Conservation (phyloP, 768 basidiomycete genomes). For the Pleurotus tuoliensis region DNA sequence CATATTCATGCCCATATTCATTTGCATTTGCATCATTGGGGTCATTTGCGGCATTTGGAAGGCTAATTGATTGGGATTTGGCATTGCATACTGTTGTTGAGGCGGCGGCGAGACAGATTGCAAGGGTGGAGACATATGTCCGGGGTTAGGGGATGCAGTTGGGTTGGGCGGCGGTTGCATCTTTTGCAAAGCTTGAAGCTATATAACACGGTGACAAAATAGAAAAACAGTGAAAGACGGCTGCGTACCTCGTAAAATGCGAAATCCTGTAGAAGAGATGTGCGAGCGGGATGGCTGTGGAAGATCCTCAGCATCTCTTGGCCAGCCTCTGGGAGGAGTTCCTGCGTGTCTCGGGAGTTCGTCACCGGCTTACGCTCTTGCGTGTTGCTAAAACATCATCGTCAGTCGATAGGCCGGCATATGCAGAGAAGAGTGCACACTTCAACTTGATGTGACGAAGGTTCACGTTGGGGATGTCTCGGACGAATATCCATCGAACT, state of each 20-base stretch:
- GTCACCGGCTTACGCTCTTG: constrained; percentile 98
- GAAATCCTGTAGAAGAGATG: constrained; percentile 90
- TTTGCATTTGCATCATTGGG: constrained; percentile 61
- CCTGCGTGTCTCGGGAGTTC: constrained; percentile 96
- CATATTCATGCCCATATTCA: constrained; percentile 46
- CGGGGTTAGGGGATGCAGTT: constrained; percentile 27
- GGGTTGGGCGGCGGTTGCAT: constrained; percentile 34
- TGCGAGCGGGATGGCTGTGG: constrained; percentile 88
- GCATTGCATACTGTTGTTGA: constrained; percentile 39
- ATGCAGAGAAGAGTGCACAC: constrained; percentile 35
- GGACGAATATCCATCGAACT: constrained; percentile 96
- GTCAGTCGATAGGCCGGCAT: constrained; percentile 1
- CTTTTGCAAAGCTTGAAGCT: constrained; percentile 89
- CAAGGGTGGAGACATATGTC: constrained; percentile 35
- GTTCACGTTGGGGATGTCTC: constrained; percentile 89
- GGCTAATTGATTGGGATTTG: constrained; percentile 48
- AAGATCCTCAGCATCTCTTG: constrained; percentile 97
- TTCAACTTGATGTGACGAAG: constrained; percentile 86
- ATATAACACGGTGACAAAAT: neutral
- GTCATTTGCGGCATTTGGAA: constrained; percentile 58
- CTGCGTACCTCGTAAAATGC: constrained; percentile 80
- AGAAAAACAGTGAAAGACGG: neutral
- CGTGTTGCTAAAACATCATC: constrained; percentile 68
- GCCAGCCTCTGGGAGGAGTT: constrained; percentile 92
- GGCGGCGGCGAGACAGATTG: constrained; percentile 34